Evolutionary conservation across 2,329 filamentous ascomycete genomes (phyloP).

Genomic region (Periconia digitata): DNA sequence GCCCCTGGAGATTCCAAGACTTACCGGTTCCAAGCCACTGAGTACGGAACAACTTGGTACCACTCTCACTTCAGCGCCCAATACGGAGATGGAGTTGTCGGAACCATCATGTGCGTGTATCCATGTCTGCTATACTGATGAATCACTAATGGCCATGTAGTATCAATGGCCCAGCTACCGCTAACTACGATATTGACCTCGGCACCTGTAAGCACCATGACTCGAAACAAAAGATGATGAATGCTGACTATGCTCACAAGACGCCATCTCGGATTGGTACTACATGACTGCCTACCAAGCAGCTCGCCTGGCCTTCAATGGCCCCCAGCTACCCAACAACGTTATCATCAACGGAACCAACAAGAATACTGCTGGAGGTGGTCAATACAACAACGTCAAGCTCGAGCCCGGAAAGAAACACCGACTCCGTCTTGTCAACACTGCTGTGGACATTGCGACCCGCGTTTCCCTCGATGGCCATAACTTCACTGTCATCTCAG

Average conservation of each 20-base stretch:
- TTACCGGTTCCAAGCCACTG: slow-evolving; percentile 31
- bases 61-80: slow-evolving; percentile 48
- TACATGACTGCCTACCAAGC: slow-evolving; percentile 40
- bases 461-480: slow-evolving; percentile 34
- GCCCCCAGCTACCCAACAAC: slow-evolving; percentile 48
- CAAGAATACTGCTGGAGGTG: slow-evolving; percentile 42
- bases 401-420: slow-evolving; percentile 51
- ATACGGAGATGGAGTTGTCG: slow-evolving; percentile 46
- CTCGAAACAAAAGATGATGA: not conserved
- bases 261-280: slow-evolving; percentile 45
- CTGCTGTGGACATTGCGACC: slow-evolving; percentile 32
- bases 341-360: slow-evolving; percentile 59
- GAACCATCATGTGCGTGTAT: slow-evolving; percentile 20
- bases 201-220: slow-evolving; percentile 10
- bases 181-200: slow-evolving; percentile 33
- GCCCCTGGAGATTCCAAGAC: slow-evolving; percentile 52
- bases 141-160: not conserved
- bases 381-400: slow-evolving; percentile 30
- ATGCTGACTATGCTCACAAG: too few species aligned
- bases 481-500: slow-evolving; percentile 33
- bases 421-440: slow-evolving; percentile 61
- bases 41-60: slow-evolving; percentile 35
- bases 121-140: not conserved
- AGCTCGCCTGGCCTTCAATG: slow-evolving; percentile 22
- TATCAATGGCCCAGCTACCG: slow-evolving; percentile 34